A percentile compares a stretch with the other conserved stretches of the same genome.
Conservation (phyloP, 2,329 filamentous ascomycete species). For the Fusarium camptoceras region DNA sequence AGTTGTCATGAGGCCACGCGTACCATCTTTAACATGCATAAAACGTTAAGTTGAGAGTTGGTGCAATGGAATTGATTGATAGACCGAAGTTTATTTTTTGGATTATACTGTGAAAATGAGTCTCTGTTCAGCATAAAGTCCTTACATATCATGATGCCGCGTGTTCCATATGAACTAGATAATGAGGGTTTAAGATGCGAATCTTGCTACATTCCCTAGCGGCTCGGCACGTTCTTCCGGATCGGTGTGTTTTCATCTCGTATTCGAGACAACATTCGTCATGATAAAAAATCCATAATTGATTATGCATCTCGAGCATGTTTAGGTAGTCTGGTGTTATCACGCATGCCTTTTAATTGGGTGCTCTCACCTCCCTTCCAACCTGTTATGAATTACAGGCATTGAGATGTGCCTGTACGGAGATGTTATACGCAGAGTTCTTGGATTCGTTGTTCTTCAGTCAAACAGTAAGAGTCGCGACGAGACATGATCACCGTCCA, state of each 20-base stretch:
- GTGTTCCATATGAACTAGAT: constrained; percentile 5
- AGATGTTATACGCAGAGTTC: neutral
- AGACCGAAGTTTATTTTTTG: constrained; percentile 1
- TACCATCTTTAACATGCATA: constrained; percentile 8
- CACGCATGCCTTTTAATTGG: neutral
- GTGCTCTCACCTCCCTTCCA: neutral
- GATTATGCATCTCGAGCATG: neutral
- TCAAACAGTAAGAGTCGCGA: neutral
- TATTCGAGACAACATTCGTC: constrained; percentile 13
- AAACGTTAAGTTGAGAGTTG: neutral
- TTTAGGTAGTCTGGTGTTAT: neutral
- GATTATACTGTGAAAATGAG: neutral
- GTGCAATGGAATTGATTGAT: neutral
- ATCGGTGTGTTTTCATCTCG: constrained; percentile 1
- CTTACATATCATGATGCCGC: neutral
- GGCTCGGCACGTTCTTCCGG: constrained; percentile 23
- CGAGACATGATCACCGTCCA: rapidly evolving
- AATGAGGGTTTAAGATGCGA: constrained; percentile 1
- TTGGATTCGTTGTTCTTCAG: neutral
- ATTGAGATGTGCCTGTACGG: neutral
- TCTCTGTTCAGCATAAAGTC: neutral
- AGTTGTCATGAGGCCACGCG: constrained; percentile 11
- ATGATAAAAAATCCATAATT: neutral
- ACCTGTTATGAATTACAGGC: neutral
- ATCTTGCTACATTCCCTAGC: constrained; percentile 33